Evolutionary conservation across 129 eudicot species (phyloP), one percentile per base, ranked within the genome.

Genomic region (Scalesia atractyloides): DNA sequence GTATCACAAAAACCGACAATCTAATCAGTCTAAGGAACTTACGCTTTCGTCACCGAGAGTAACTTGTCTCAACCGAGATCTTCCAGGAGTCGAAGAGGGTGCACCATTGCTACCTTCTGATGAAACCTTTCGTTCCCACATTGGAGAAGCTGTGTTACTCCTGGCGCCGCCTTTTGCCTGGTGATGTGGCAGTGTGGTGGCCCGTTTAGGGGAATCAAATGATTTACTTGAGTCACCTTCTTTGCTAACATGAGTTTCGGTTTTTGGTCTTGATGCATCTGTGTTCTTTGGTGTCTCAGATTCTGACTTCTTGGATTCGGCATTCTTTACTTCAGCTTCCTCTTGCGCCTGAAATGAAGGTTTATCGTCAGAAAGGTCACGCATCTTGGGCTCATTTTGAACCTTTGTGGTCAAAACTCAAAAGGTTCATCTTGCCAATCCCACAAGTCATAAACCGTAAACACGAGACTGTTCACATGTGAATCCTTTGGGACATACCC

Each of bases 1-100:
- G 3, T 66, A 66, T 66, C 36, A 24, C 34, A n/a, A 60, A 37
- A 26, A 24, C 44, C 10, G 37, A 51, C 22, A 49, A 7, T 3
- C 22, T 50, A 22, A 26, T 20, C 12, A 50, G 66, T 63, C 47
- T 26, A 70, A 63, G 41, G 26, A 47, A 66, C 79, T 82, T 89
- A 92, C 98, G 2, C 89, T 81, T 54, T 89, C 95, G 73, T 89
- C 93, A 70, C 91, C 98, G 57, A 89, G 86, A 34, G 94, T 82
- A 64, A 85, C 89, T 49, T 91, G 82, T 87, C 88, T 89, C 84
- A 92, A 69, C 5, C 98, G 91, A 7, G 98, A 87, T 78, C 98
- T 82, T 52, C 89, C 90, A 46, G 98, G 98, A 68, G 98, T 92
- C 1, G 83, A 84, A 66, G 96, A 80, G 69, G 89, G 77, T 47